Base-by-base conservation (phyloP, 345 rosid genomes). In the Euphorbia peplus region DNA sequence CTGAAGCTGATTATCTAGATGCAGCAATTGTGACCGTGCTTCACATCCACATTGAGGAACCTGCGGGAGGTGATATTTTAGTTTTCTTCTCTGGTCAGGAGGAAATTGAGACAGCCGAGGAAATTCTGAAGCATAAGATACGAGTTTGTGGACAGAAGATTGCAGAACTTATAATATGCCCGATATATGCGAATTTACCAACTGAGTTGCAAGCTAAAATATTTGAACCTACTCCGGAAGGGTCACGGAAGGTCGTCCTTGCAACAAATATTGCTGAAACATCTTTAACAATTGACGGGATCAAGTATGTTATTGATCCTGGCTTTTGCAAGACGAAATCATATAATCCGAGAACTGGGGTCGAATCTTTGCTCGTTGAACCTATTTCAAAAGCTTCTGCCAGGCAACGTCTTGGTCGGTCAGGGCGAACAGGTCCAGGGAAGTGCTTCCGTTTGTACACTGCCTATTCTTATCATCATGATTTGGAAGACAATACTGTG, bases 231-330 rank as follows among this genome's bases (percentile, higher is more conserved):
- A 91, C 97, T 32, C 99, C 99, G 37, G 88, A 86, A 73, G 99
- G 93, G 46, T 96, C 93, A 35, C 88, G 97, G 28, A 93, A 93
- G 80, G 97, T 93, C 51, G 93, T 93, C 70, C 74, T 91, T 47
- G 95, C 99, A 4, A 93, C 99, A 70, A 93, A 93, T 74, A 91
- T 91, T 56, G 99, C 97, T 12, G 99, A 93, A 85, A 91, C 98
- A 46, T 93, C 99, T 22, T 75, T 91, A 66, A 95, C 95, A 11
- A 95, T 95, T 15, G 92, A 91, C 64, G 97, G 97, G 66, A 93
- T 93, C 59, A 86, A 75, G 76, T 93, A 88, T 75, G 97, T 93
- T 19, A 83, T 95, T 71, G 99, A 95, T 78, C 95, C 97, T 2
- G 99, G 99, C 18, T 91, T 88, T 80, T 83, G 86, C 77, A 91